phyloP scores from a whole-genome alignment of 805 yeast genomes.

The Candida railenensis region DNA sequence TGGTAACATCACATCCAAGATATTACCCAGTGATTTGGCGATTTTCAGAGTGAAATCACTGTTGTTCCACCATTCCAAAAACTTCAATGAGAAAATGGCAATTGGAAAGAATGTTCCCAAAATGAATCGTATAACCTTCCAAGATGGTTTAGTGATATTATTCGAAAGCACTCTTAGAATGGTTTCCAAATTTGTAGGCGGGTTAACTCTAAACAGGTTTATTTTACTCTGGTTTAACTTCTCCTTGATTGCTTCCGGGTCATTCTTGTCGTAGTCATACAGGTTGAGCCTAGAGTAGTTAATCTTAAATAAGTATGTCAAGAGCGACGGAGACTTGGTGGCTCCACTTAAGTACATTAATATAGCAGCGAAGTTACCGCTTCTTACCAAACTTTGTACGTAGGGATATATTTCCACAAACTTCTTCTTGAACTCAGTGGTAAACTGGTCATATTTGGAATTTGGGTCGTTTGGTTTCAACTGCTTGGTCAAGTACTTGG shows the following conservation, averaged over 20 bases:
- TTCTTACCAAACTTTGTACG: conserved; percentile 44
- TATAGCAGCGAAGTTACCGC: conserved; percentile 55
- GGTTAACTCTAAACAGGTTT: conserved; percentile 30
- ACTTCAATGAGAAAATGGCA: conserved; percentile 77
- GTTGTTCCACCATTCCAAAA: conserved; percentile 91
- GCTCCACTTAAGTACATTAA: conserved; percentile 67
- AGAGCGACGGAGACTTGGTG: conserved; percentile 58
- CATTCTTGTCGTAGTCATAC: conserved; percentile 45
- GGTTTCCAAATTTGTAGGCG: conserved; percentile 41
- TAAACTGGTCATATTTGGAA: conserved; percentile 22
- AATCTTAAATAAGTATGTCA: conserved; percentile 61
- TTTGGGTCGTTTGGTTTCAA: conserved; percentile 20
- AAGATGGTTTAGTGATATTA: conserved; percentile 24
- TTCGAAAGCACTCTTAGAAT: conserved; percentile 21
- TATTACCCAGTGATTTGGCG: conserved; percentile 46
- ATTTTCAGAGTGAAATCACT: conserved; percentile 66
- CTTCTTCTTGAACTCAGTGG: conserved; percentile 29
- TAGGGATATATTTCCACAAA: conserved; percentile 66
- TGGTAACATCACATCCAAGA: conserved; percentile 49
- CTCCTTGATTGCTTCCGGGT: conserved; percentile 10
- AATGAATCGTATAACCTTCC: conserved; percentile 29
- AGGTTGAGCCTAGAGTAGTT: conserved; percentile 63
- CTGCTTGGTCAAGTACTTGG: conserved; percentile 55
- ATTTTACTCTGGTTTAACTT: background rate
- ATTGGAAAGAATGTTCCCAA: conserved; percentile 67